Percentiles rank a stretch among this genome's conserved stretches.
Evolutionary conservation across 2,329 filamentous ascomycete species (phyloP).

Genomic region (Coniochaeta hoffmannii): DNA sequence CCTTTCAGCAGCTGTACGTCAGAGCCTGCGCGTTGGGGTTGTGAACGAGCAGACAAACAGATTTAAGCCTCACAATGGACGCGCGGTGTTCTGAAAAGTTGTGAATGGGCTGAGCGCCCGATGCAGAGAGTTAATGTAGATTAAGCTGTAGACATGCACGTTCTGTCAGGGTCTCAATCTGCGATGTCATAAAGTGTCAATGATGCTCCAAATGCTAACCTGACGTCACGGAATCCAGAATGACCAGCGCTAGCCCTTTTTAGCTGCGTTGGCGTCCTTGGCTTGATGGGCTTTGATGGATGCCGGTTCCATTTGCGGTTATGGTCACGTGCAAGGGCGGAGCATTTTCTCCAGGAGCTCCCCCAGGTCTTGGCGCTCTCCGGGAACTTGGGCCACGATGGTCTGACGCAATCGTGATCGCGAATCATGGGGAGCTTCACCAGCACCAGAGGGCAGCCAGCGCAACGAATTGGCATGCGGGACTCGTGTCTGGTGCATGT

Average conservation of each 20-base stretch:
- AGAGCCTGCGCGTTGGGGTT: not conserved
- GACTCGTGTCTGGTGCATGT: too few species aligned
- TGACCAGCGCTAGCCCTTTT: not conserved
- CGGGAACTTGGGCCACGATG: not conserved
- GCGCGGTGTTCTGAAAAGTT: not conserved
- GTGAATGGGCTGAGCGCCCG: not conserved
- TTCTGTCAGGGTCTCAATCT: not conserved
- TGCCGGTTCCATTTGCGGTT: too few species aligned
- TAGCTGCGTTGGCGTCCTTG: too few species aligned
- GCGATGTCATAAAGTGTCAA: not conserved
- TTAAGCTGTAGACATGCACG: too few species aligned
- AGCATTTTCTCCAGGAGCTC: not conserved
- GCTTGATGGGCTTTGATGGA: too few species aligned
- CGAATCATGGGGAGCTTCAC: not conserved
- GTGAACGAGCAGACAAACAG: not conserved
- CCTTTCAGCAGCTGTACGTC: too few species aligned
- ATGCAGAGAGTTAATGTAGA: too few species aligned
- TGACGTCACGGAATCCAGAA: not conserved
- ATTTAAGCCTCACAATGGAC: not conserved
- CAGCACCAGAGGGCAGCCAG: too few species aligned
- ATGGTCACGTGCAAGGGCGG: not conserved
- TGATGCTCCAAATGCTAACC: not conserved
- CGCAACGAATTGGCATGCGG: too few species aligned
- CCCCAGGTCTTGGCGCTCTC: too few species aligned
- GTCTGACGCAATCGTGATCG: not conserved